phyloP scores from a whole-genome alignment of 1,284 basidiomycete genomes.

The Ceratobasidium papillatum region DNA sequence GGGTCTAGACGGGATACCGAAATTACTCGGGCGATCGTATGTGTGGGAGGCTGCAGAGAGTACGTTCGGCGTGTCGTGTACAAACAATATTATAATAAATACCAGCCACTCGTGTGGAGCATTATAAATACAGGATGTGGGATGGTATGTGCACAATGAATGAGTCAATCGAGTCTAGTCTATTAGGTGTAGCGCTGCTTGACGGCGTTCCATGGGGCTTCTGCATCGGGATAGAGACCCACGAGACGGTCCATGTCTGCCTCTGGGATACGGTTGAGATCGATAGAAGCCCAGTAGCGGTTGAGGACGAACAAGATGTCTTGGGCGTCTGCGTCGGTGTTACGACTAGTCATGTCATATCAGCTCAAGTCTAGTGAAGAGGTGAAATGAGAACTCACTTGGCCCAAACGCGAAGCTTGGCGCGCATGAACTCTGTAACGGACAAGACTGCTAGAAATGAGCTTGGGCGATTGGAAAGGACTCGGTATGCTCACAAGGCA shows the following conservation, averaged over 20 bases:
- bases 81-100: conserved; percentile 20
- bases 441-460: conserved; percentile 21
- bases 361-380: conserved; percentile 7
- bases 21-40: neutral
- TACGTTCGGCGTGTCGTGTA: conserved; percentile 5
- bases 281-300: conserved; percentile 77
- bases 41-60: neutral
- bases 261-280: conserved; percentile 81
- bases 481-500: conserved; percentile 28
- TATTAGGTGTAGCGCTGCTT: conserved; percentile 31
- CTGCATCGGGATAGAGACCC: conserved; percentile 56
- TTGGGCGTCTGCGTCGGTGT: conserved; percentile 62
- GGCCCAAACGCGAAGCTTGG: conserved; percentile 60
- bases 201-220: conserved; percentile 19
- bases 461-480: neutral
- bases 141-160: neutral
- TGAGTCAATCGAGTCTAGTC: conserved; percentile 12
- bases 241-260: conserved; percentile 80
- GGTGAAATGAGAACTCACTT: conserved; percentile 60
- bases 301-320: conserved; percentile 73
- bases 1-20: neutral
- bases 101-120: neutral
- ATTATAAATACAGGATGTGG: conserved; percentile 5
- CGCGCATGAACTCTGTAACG: conserved; percentile 42
- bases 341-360: conserved; percentile 10